A percentile compares a stretch with the other conserved stretches of the same genome.
Conservation (phyloP, 208 protist genomes). For the Trypanosoma boissoni region DNA sequence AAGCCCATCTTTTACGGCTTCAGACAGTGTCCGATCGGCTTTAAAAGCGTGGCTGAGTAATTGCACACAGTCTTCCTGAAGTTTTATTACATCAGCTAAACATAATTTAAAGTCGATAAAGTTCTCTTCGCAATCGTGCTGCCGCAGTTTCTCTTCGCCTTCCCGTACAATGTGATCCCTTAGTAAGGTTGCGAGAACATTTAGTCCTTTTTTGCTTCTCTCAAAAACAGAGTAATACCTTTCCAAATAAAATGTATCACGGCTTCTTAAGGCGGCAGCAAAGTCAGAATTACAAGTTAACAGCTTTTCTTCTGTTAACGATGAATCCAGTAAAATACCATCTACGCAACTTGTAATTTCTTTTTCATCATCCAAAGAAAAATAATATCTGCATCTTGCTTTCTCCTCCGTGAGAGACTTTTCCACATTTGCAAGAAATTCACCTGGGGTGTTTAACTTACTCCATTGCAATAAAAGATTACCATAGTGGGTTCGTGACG, state of each 20-base stretch:
- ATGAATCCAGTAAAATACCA: conserved; percentile 48
- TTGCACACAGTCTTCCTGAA: conserved; percentile 69
- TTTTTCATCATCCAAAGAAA: conserved; percentile 44
- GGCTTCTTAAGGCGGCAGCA: conserved; percentile 31
- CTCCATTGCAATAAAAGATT: conserved; percentile 39
- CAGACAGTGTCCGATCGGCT: conserved; percentile 52
- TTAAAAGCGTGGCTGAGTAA: conserved; percentile 63
- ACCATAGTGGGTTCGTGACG: conserved; percentile 57
- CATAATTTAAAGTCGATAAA: conserved; percentile 53
- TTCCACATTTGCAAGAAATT: conserved; percentile 44
- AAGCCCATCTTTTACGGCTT: conserved; percentile 70
- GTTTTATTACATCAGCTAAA: conserved; percentile 62
- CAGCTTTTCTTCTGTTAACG: conserved; percentile 36
- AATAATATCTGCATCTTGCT: conserved; percentile 56
- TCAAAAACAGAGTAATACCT: conserved; percentile 67
- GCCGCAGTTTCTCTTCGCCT: conserved; percentile 37
- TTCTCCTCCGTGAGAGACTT: conserved; percentile 42
- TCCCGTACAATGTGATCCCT: conserved; percentile 49
- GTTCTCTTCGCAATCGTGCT: conserved; percentile 47
- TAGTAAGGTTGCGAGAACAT: conserved; percentile 39
- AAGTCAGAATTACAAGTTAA: conserved; percentile 49
- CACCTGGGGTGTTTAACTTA: conserved; percentile 23
- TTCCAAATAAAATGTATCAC: conserved; percentile 46
- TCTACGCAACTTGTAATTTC: conserved; percentile 63
- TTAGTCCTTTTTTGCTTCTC: conserved; percentile 37